phyloP scores from a whole-genome alignment of 176 grass and related monocot genomes.

The Raddia distichophylla region DNA sequence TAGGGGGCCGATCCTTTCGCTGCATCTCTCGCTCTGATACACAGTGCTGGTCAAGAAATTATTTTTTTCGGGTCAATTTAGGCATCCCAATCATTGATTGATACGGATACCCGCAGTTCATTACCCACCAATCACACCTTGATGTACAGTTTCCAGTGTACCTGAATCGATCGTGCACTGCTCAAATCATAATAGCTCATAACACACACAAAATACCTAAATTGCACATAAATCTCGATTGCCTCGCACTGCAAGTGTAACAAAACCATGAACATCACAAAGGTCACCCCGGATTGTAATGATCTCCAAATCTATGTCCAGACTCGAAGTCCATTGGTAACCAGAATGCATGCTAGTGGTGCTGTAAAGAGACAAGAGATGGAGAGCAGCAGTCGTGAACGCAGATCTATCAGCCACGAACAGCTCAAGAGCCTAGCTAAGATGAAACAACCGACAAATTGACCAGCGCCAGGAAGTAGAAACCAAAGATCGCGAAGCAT shows the following conservation, averaged over 20 bases:
- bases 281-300: background rate
- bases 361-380: background rate
- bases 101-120: background rate
- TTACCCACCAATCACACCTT: background rate
- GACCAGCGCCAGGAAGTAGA: background rate
- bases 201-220: background rate
- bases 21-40: background rate
- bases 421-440: background rate
- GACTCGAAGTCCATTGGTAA: background rate
- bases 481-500: no score
- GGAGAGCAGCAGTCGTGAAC: background rate
- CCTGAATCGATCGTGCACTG: background rate
- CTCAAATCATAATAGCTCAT: background rate
- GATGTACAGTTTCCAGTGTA: background rate
- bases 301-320: background rate
- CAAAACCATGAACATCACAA: background rate
- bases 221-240: background rate
- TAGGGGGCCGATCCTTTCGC: background rate
- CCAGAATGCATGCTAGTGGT: background rate
- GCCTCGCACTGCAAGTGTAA: background rate
- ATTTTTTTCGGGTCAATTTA: background rate
- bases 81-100: background rate
- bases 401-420: constrained; percentile 21
- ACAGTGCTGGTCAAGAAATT: background rate
- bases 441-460: background rate